phyloP scores from a whole-genome alignment of 2,329 filamentous ascomycete genomes.

The Colletotrichum phormii region DNA sequence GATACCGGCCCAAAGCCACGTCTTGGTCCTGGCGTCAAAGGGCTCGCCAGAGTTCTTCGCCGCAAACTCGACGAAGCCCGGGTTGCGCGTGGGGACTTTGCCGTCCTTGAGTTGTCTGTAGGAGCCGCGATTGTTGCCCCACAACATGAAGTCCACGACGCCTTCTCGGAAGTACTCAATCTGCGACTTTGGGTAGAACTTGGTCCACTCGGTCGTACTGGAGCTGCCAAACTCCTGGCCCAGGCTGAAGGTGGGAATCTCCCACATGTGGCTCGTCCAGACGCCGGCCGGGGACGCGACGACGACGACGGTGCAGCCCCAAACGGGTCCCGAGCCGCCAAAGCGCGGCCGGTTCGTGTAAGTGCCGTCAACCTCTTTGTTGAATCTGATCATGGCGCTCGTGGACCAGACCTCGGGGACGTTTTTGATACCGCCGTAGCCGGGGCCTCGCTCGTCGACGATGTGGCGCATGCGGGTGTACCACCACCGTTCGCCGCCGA shows the following conservation, averaged over 20 bases:
- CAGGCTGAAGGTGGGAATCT: slow-evolving; percentile 24
- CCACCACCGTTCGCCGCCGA: slow-evolving; percentile 3
- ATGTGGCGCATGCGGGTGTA: background rate
- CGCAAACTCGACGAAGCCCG: slow-evolving; percentile 10
- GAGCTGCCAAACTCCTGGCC: background rate
- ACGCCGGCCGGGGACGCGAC: slow-evolving; percentile 29
- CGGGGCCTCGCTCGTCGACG: slow-evolving; percentile 11
- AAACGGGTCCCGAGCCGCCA: slow-evolving; percentile 33
- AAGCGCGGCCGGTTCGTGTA: slow-evolving; percentile 17
- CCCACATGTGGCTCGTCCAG: slow-evolving; percentile 36
- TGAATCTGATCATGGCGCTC: slow-evolving; percentile 7
- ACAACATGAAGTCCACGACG: slow-evolving; percentile 6
- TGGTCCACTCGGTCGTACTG: background rate
- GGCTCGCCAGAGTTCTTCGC: background rate
- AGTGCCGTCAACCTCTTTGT: slow-evolving; percentile 7
- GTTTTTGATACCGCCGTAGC: background rate
- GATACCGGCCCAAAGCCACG: slow-evolving; percentile 28
- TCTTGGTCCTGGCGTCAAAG: slow-evolving; percentile 19
- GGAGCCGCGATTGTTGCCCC: slow-evolving; percentile 6
- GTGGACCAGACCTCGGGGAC: slow-evolving; percentile 13
- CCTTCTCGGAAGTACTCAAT: slow-evolving; percentile 18
- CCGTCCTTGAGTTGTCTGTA: background rate
- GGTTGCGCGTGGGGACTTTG: slow-evolving; percentile 3
- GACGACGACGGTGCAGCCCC: slow-evolving; percentile 34
- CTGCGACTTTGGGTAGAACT: background rate